Base-by-base conservation (phyloP, 2,329 filamentous ascomycete species). In the Monosporascus sp. region DNA sequence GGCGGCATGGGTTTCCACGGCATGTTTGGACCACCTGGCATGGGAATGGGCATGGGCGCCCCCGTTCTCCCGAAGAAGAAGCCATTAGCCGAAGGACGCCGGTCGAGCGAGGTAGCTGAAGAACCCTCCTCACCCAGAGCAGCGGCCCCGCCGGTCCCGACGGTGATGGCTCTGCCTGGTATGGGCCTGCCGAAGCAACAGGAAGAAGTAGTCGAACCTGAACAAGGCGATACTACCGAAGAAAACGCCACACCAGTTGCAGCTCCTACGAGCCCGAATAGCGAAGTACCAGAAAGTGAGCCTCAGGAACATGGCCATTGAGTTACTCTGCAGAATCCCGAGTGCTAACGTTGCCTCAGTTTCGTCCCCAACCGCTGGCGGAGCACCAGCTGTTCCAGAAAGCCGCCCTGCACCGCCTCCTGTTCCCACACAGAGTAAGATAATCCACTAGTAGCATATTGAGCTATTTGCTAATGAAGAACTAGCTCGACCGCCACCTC, bases 1-100 rank as follows among this genome's bases (percentile, higher is more conserved):
- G 93, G 93, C 51, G 93, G 93, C 22, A 96, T 96, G 90, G 67
- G 67, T 22, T 61, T 97, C 87, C 85, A 90, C 67, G 90, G 90
- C 62, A 94, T 97, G 85, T 95, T 96, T 69, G 90, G 89, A 18
- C 81, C 82, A 20, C 83, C 85, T 37, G 82, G 80, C 38, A 84
- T 83, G 54, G 42, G 31, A 34, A 82, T 90, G 68, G 81, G 85
- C 17, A 80, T 87, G 72, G 68, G 70, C 24, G 70, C 72, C n/a
- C 65, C 74, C 31, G 62, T 74, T 8, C 68, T 74, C 9, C 72
- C 75, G 41, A 83, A 78, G 66, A 84, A 84, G 70, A 81, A 80
- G 65, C 63, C 68, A 47, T 62, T 70, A 9, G 60, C 70, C 6
- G 60, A 68, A 54, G 78, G 67, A 65, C 75, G 68, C 60, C 72